These are phyloP conservation scores for Striga hermonthica DNA, from an alignment of 305 asterid genomes.

Conservation along the genomic window DNA sequence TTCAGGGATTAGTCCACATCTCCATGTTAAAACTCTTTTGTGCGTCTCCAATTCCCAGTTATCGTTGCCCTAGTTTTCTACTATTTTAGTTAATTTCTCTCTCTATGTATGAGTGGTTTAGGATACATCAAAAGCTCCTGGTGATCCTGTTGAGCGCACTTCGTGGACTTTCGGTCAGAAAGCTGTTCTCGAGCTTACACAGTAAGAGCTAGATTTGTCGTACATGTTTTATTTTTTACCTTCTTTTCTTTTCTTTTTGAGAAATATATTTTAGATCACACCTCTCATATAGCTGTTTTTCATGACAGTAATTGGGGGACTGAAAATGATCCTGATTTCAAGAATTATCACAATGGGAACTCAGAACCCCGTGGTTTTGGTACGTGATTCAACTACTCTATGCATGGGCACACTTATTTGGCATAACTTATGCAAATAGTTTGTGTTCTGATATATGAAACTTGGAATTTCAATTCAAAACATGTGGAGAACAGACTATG, in stretches of 20 bases:
- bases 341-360: conserved; percentile 89
- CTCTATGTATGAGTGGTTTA: conserved; percentile 25
- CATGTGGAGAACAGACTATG: too few species aligned
- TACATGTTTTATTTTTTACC: not conserved
- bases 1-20: too few species aligned
- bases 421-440: too few species aligned
- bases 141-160: conserved; percentile 63
- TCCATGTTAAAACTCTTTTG: too few species aligned
- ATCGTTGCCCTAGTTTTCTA: not conserved
- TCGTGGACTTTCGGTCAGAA: conserved; percentile 79
- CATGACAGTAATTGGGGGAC: conserved; percentile 85
- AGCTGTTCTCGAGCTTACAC: conserved; percentile 82
- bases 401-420: too few species aligned
- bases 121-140: conserved; percentile 73
- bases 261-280: not conserved
- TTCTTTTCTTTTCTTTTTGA: too few species aligned
- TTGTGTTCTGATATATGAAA: too few species aligned
- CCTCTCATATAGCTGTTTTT: conserved; percentile 7
- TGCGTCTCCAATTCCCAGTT: not conserved
- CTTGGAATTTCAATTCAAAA: too few species aligned
- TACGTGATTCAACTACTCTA: conserved; percentile 31
- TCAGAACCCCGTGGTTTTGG: conserved; percentile 95
- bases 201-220: conserved; percentile 46
- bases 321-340: conserved; percentile 79
- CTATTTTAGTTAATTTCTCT: not conserved